Conservation (phyloP, 768 basidiomycete genomes). For the Polyporus arcularius region DNA sequence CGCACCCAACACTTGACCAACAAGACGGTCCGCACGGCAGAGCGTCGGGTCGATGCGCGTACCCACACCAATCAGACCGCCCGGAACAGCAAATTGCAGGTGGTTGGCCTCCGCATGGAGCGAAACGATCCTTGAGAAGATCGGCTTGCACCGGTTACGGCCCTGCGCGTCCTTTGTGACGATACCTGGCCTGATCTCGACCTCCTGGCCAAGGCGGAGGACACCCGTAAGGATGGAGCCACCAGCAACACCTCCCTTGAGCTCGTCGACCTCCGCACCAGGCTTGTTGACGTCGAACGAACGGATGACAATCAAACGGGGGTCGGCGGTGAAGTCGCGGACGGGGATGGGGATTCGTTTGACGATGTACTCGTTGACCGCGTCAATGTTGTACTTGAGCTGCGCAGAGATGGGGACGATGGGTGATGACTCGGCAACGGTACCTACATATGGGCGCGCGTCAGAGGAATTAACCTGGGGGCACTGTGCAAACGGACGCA, state of each 20-base stretch:
- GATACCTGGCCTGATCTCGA: conserved; percentile 96
- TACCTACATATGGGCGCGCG: conserved; percentile 52
- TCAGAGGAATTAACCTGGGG: not conserved
- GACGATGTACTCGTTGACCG: conserved; percentile 98
- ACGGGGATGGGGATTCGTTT: conserved; percentile 93
- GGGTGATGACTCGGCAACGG: conserved; percentile 94
- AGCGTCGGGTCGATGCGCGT: conserved; percentile 96
- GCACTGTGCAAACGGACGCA: conserved; percentile 30
- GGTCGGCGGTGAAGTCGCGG: conserved; percentile 90
- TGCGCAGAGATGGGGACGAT: conserved; percentile 99
- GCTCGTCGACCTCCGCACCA: conserved; percentile 93
- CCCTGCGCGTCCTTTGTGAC: conserved; percentile 94
- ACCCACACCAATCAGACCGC: conserved; percentile 97
- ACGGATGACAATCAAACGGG: conserved; percentile 96
- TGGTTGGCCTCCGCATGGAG: conserved; percentile 95
- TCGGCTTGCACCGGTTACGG: conserved; percentile 88
- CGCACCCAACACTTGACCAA: conserved; percentile 94
- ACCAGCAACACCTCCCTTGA: conserved; percentile 98
- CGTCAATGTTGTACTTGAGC: conserved; percentile 98
- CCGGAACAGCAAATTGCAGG: conserved; percentile 93
- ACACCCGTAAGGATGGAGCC: conserved; percentile 94
- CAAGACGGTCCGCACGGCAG: conserved; percentile 94
- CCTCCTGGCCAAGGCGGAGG: conserved; percentile 85
- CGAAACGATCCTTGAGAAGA: conserved; percentile 88
- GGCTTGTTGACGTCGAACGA: conserved; percentile 99